Conservation (phyloP, 2,329 filamentous ascomycete genomes). For the Epichloe coenophiala region DNA sequence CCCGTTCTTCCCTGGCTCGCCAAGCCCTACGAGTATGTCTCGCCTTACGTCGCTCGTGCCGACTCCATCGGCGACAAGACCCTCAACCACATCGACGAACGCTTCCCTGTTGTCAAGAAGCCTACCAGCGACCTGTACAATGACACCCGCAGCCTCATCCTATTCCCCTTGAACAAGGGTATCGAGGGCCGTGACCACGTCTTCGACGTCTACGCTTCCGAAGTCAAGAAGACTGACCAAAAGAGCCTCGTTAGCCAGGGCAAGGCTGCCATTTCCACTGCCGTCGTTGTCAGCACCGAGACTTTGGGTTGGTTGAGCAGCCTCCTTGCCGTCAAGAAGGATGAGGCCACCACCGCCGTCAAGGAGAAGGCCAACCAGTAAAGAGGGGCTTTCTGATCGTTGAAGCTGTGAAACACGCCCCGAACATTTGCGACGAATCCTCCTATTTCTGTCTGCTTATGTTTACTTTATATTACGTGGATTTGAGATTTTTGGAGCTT, state of each 20-base stretch:
- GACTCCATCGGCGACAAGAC: constrained; percentile 64
- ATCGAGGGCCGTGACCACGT: constrained; percentile 49
- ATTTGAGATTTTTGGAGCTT: neutral
- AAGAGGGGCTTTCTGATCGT: neutral
- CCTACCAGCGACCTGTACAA: constrained; percentile 57
- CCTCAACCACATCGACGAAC: constrained; percentile 55
- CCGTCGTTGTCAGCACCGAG: constrained; percentile 53
- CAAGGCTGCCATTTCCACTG: constrained; percentile 57
- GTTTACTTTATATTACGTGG: neutral
- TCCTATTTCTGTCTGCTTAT: too few species aligned
- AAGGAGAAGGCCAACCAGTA: constrained; percentile 39
- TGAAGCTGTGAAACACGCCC: neutral
- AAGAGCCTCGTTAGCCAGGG: constrained; percentile 52
- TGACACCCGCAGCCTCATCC: constrained; percentile 47
- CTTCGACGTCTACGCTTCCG: constrained; percentile 39
- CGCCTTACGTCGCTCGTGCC: constrained; percentile 72
- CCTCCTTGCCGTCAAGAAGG: constrained; percentile 48
- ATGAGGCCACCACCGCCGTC: constrained; percentile 39
- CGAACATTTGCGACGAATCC: neutral
- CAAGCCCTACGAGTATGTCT: constrained; percentile 68
- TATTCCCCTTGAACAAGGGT: constrained; percentile 49
- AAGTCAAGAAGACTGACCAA: constrained; percentile 50
- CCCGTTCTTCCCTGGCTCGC: constrained; percentile 59
- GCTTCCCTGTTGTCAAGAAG: constrained; percentile 62
- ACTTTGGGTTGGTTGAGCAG: constrained; percentile 46